These are phyloP conservation scores for Lignosus rhinocerotis DNA, from an alignment of 1,284 basidiomycete species.

Conservation along the genomic window DNA sequence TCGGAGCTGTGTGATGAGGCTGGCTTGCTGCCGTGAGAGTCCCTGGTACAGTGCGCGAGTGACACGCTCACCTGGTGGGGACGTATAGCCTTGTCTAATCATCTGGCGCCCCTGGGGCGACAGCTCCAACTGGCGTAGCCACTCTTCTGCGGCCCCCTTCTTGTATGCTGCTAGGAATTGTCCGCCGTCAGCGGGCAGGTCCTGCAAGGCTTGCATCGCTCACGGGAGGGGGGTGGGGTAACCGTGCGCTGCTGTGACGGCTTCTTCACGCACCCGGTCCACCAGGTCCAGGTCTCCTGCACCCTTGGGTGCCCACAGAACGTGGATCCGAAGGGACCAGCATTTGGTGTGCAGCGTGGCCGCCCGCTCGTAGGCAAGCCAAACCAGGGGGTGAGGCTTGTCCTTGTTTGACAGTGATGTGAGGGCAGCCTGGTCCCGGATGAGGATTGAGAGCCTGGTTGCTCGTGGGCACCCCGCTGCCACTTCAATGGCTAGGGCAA, in stretches of 20 bases:
- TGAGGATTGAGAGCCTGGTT: no score
- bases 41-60: not conserved
- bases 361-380: no score
- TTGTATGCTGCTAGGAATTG: not conserved
- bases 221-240: not conserved
- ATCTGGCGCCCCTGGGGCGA: not conserved
- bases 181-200: not conserved
- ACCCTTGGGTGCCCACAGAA: not conserved
- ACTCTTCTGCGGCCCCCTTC: not conserved
- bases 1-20: no score
- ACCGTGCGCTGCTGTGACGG: not conserved
- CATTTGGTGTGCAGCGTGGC: no score
- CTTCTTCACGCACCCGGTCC: not conserved
- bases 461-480: no score
- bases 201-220: not conserved
- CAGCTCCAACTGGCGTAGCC: not conserved
- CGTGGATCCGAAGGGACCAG: not conserved
- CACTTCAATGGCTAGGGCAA: no score
- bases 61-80: not conserved
- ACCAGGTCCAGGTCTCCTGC: not conserved
- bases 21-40: not conserved
- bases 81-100: not conserved
- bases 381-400: no score
- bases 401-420: no score
- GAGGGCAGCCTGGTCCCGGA: no score